These are phyloP conservation scores for Floccularia luteovirens DNA, from an alignment of 768 basidiomycete genomes.

Conservation along the genomic window DNA sequence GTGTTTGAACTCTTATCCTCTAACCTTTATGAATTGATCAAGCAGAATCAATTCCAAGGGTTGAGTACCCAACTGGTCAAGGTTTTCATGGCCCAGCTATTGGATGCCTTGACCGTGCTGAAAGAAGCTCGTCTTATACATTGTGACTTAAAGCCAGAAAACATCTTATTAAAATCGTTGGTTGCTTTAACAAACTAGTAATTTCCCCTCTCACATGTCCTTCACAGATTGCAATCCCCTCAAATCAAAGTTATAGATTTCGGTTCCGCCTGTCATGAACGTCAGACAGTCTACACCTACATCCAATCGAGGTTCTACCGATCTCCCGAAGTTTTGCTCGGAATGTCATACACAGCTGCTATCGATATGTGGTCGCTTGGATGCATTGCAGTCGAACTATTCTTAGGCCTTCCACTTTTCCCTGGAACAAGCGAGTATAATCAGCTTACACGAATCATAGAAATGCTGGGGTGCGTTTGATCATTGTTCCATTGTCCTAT, in stretches of 20 bases:
- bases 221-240: conserved; percentile 80
- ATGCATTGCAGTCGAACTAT: conserved; percentile 97
- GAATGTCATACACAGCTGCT: conserved; percentile 87
- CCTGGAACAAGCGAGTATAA: conserved; percentile 99
- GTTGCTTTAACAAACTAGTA: conserved; percentile 8
- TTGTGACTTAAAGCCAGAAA: conserved; percentile 98
- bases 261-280: conserved; percentile 97
- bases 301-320: conserved; percentile 99
- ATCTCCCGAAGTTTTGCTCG: conserved; percentile 93
- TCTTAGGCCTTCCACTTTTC: conserved; percentile 92
- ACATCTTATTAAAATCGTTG: conserved; percentile 93
- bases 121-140: conserved; percentile 96
- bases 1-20: conserved; percentile 97
- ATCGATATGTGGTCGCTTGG: conserved; percentile 99
- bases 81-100: conserved; percentile 93
- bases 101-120: conserved; percentile 87
- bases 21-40: conserved; percentile 98
- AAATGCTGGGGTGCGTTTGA: conserved; percentile 88
- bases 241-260: conserved; percentile 99
- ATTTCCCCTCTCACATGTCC: background rate
- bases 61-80: conserved; percentile 95
- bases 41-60: conserved; percentile 99
- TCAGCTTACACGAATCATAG: conserved; percentile 92
- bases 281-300: conserved; percentile 99
- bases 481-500: conserved; percentile 1